Base-by-base conservation (phyloP, 305 asterid genomes). In the Salvia sclarea region DNA sequence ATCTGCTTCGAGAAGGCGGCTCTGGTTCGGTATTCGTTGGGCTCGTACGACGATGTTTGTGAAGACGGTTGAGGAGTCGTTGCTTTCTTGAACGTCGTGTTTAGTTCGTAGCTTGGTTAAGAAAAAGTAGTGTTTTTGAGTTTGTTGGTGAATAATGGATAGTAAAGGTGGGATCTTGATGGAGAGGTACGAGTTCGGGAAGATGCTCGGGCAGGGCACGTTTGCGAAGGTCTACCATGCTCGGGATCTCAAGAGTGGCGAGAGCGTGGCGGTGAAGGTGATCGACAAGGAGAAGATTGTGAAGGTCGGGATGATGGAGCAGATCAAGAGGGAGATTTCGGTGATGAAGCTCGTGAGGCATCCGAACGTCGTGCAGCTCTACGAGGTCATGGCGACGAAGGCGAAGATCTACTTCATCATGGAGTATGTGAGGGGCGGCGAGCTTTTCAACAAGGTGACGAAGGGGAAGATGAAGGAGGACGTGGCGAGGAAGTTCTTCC, bases 221-320 rank as follows among this genome's bases (percentile, higher is more conserved):
- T 88, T 84, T 61, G 95, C 95, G 20, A 87, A 90, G 80, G 97
- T 90, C n/a, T 75, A 84, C 77, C 90, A 76, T 56, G 96, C 87
- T 4, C 78, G 86, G 64, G 82, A 83, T 41, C 40, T 90, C 58
- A 70, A 71, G 68, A 83, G 69, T 20, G 80, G 85, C 9, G 18
- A 16, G 30, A 82, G 78, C 35, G 92, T 86, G 38, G 97, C 97
- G 45, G 82, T 90, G 58, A 88, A 90, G 82, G 66, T 86, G 1
- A 80, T 88, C 17, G 86, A 86, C 81, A 88, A 88, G 63, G 90
- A 90, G 68, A 84, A 75, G 77, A 68, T 86, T 45, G 25, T 78
- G 73, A 88, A 79, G 70, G 86, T 76, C 57, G 94, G 94, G 53
- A 82, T 90, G 96, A 79, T 76, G 58, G 94, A 86, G n/a, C 96